A percentile compares a stretch with the other conserved stretches of the same genome.
phyloP scores from a whole-genome alignment of 2,329 filamentous ascomycete species.

The Hymenoscyphus albidus region DNA sequence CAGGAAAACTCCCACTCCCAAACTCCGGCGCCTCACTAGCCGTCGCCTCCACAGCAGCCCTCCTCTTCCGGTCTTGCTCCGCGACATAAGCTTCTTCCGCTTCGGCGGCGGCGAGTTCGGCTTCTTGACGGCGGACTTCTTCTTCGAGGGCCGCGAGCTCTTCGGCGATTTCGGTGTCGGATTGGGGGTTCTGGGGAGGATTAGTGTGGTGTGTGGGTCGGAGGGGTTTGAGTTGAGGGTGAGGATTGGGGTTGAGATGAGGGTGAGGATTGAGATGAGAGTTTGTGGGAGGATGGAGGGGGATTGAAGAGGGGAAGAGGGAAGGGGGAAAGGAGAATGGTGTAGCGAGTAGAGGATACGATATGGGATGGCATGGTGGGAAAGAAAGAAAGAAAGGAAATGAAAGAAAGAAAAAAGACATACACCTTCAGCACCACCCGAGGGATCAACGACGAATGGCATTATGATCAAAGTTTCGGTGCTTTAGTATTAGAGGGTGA shows the following conservation, averaged over 20 bases:
- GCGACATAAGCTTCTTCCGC: neutral
- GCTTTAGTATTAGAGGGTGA: neutral
- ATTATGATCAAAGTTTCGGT: neutral
- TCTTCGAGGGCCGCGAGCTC: constrained; percentile 1
- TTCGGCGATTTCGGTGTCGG: neutral
- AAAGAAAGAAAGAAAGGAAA: neutral
- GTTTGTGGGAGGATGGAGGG: neutral
- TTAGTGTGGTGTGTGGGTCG: neutral
- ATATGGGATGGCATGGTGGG: neutral
- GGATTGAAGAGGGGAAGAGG: neutral
- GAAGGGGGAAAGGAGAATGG: neutral
- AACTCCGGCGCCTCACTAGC: neutral
- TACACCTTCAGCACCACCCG: neutral
- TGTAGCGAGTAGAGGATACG: too few species aligned
- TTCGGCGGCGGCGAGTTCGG: neutral
- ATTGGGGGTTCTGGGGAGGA: neutral
- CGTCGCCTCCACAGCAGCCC: neutral
- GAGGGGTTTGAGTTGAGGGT: too few species aligned
- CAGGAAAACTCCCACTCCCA: neutral
- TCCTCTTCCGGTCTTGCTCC: neutral
- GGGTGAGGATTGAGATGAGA: too few species aligned
- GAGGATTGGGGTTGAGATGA: too few species aligned
- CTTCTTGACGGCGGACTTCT: neutral
- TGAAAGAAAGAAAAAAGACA: neutral
- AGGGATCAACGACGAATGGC: neutral